Evolutionary conservation across 306 rosid genomes (phyloP).

Genomic region (Quercus agrifolia): DNA sequence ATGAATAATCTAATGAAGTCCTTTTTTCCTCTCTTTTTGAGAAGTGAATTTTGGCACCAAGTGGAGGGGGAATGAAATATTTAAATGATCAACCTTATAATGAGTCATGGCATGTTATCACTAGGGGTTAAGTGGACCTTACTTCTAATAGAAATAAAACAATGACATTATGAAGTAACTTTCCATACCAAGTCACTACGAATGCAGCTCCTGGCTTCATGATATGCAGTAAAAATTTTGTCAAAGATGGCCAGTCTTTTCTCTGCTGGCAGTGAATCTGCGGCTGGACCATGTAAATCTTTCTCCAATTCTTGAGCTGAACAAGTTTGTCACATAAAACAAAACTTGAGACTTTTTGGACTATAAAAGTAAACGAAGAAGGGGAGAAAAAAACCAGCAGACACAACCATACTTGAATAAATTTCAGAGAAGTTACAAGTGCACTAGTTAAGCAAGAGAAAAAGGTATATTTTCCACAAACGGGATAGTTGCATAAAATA

Average conservation of each 20-base stretch:
- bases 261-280: slow-evolving; percentile 75
- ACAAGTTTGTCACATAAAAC: slow-evolving; percentile 30
- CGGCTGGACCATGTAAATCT: slow-evolving; percentile 64
- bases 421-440: not conserved
- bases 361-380: not conserved
- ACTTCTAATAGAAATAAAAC: slow-evolving; percentile 11
- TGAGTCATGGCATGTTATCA: too few relatives aligned
- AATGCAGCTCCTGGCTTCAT: slow-evolving; percentile 87
- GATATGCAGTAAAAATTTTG: slow-evolving; percentile 91
- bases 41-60: too few relatives aligned
- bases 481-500: not conserved
- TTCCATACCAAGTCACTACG: slow-evolving; percentile 90
- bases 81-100: too few relatives aligned
- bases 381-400: not conserved
- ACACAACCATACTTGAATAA: slow-evolving; percentile 3
- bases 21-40: not conserved
- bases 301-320: slow-evolving; percentile 98
- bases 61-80: too few relatives aligned
- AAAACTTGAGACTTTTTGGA: not conserved
- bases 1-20: not conserved
- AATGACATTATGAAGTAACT: slow-evolving; percentile 19
- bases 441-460: not conserved
- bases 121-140: not conserved
- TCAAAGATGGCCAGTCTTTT: slow-evolving; percentile 76
- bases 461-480: slow-evolving; percentile 6